Percentiles rank a stretch among this genome's conserved stretches.
These are phyloP conservation scores for Ophiobolus disseminans DNA, from an alignment of 2,329 filamentous ascomycete genomes.

Conservation along the genomic window DNA sequence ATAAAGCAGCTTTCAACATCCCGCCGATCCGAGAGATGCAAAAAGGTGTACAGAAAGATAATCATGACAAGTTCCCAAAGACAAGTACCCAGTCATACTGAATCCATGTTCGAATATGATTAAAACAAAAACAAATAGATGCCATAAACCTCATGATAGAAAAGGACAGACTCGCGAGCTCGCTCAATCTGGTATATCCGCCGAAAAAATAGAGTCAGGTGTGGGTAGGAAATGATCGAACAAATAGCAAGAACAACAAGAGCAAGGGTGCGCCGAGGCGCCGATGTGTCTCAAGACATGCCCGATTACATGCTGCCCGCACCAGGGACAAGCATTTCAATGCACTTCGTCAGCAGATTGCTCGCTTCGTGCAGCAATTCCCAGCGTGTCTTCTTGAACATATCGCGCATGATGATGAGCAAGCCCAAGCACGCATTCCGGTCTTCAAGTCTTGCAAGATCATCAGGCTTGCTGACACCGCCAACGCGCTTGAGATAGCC, in stretches of 20 bases:
- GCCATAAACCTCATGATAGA: not conserved
- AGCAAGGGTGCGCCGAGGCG: not conserved
- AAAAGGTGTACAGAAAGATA: slow-evolving; percentile 10
- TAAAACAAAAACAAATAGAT: not conserved
- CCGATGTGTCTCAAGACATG: not conserved
- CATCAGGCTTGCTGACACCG: slow-evolving; percentile 75
- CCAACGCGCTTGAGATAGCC: slow-evolving; percentile 77
- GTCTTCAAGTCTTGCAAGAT: slow-evolving; percentile 74
- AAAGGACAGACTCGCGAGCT: not conserved
- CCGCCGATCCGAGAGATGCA: slow-evolving; percentile 3
- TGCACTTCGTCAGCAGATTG: slow-evolving; percentile 80
- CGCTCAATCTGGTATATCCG: slow-evolving; percentile 8
- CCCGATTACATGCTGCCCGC: slow-evolving; percentile 16
- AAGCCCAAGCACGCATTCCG: slow-evolving; percentile 85
- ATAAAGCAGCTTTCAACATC: slow-evolving; percentile 7
- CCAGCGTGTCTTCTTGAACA: slow-evolving; percentile 85
- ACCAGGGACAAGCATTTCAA: slow-evolving; percentile 62
- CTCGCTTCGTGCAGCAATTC: slow-evolving; percentile 89
- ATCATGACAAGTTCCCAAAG: too few species aligned
- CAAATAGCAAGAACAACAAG: not conserved
- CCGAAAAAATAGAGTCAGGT: not conserved
- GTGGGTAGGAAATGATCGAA: not conserved
- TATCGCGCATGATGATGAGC: slow-evolving; percentile 79
- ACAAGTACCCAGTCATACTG: too few species aligned
- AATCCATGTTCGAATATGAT: too few species aligned